Evolutionary conservation across 2,329 filamentous ascomycete species (phyloP), one percentile per base, ranked within the genome.

Genomic region (Rutstroemia sp.): DNA sequence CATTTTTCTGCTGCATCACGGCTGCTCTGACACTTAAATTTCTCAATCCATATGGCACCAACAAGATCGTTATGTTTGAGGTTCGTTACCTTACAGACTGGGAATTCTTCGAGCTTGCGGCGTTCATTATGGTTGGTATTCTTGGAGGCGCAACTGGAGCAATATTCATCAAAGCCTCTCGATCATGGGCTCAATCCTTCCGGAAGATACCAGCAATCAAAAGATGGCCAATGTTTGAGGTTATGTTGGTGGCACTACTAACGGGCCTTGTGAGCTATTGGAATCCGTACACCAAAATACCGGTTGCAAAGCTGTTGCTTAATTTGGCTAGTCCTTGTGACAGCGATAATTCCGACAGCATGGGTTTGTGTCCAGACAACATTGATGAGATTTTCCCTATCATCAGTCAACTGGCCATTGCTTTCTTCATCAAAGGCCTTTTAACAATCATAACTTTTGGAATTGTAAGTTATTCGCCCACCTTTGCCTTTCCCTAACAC

Each of bases 1-100:
- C 94, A 0, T 99, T 99, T 72, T 97, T 97, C 73, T 97, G 92
- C 75, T 97, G 92, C 72, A 97, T 97, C 65, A 86, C 88, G 34
- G 92, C 94, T 1, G 91, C 94, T 0, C 73, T 99, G 36, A 92
- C 92, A 1, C 77, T 99, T 64, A 96, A 96, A 67, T 96, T 96
- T 63, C 76, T 97, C 39, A 95, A 99, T 65, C 94, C 94, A 0
- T 99, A 97, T 65, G 92, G 92, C 30, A 97, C 92, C 0, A 85
- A 88, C 69, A 97, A 99, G 73, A 95, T 99, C 61, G 94, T 99
- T 64, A 80, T 97, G 67, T 99, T 99, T 70, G 85, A 97, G 70
- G 91, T 99, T 51, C 84, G 92, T 10, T 99, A 97, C 68, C 71
- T 89, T 10, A 81, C 85, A 1, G 92, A 97, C 68, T 99, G 94